A percentile compares a stretch with the other conserved stretches of the same genome.
These are phyloP conservation scores for Phytophthora fragariae DNA, from an alignment of 352 stramenopile genomes.

Conservation along the genomic window DNA sequence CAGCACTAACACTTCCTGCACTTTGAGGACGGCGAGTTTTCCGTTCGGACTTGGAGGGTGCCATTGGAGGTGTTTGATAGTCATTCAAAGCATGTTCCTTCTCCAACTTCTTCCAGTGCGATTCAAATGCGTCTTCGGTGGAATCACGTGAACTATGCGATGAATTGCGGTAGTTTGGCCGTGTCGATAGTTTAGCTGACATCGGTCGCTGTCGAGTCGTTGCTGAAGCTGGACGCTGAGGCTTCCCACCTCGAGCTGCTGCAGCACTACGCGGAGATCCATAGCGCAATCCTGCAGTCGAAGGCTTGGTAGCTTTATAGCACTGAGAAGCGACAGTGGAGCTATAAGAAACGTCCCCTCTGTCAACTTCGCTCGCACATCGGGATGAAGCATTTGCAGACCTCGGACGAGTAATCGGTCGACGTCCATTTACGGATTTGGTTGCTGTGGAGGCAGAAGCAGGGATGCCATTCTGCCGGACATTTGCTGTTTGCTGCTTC, in stretches of 20 bases:
- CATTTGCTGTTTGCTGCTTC: slow-evolving; percentile 49
- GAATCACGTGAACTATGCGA: slow-evolving; percentile 2
- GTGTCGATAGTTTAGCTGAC: slow-evolving; percentile 38
- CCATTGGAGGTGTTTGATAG: not conserved
- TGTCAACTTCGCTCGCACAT: not conserved
- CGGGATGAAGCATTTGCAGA: slow-evolving; percentile 48
- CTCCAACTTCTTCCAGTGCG: slow-evolving; percentile 56
- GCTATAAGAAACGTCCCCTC: slow-evolving; percentile 61
- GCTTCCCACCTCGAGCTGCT: slow-evolving; percentile 10
- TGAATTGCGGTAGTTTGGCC: slow-evolving; percentile 6
- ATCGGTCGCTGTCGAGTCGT: slow-evolving; percentile 35
- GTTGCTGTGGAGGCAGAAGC: slow-evolving; percentile 7
- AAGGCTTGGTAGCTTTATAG: slow-evolving; percentile 65
- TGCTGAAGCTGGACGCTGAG: slow-evolving; percentile 29
- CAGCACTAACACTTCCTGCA: slow-evolving; percentile 27
- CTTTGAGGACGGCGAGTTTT: slow-evolving; percentile 50
- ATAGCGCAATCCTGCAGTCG: slow-evolving; percentile 49
- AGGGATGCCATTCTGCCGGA: slow-evolving; percentile 32
- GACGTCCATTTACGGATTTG: slow-evolving; percentile 1
- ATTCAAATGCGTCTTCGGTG: slow-evolving; percentile 36
- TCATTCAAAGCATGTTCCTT: slow-evolving; percentile 40
- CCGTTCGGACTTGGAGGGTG: slow-evolving; percentile 8
- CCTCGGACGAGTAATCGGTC: slow-evolving; percentile 32
- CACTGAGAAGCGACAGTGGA: slow-evolving; percentile 67
- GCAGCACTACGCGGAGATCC: slow-evolving; percentile 24